Base-by-base conservation (phyloP, 352 stramenopile genomes). In the Pythium aquatile region DNA sequence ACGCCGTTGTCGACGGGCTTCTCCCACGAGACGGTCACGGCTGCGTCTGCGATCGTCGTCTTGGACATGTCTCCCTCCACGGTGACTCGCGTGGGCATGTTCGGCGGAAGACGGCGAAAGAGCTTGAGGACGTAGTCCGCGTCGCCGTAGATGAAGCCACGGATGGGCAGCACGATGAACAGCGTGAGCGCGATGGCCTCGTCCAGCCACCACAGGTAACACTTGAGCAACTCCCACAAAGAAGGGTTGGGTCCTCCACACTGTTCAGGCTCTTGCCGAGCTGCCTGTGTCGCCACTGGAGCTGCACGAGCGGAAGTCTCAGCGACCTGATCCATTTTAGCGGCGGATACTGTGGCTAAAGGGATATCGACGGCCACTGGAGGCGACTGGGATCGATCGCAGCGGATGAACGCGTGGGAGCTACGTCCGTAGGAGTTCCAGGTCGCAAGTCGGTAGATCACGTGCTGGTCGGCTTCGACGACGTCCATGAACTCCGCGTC, bases 401-500 rank as follows among this genome's bases (percentile, higher is more conserved):
- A 93, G 6, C 78, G 84, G 39, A 91, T 65, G 58, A 83, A 88
- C 1, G 70, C 72, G 40, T 85, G 81, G 0, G 74, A 33, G 28
- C 86, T 94, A 2, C 81, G 81, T 24, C 86, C 86, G 39, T 92
- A 94, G 14, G 86, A 87, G 57, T 93, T 94, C 84, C 86, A 94
- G 0, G 83, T 89, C 46, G 86, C 84, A 2, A 94, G 69, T 9
- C 85, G 82, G 58, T 92, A 94, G 8, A 89, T 77, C 3, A 91
- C 71, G 53, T 87, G 80, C 46, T 84, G 70, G 7, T 78, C 69
- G 17, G 67, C 61, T 14, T 84, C 69, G 13, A 89, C 73, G 16
- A 88, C 63, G 56, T 93, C 84, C 47, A 91, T 69, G 68, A 88
- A 90, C 58, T 93, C 84, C 1, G 77, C 82, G 39, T 93, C 84